phyloP scores from a whole-genome alignment of 257 asterid species.

The Rauvolfia tetraphylla region DNA sequence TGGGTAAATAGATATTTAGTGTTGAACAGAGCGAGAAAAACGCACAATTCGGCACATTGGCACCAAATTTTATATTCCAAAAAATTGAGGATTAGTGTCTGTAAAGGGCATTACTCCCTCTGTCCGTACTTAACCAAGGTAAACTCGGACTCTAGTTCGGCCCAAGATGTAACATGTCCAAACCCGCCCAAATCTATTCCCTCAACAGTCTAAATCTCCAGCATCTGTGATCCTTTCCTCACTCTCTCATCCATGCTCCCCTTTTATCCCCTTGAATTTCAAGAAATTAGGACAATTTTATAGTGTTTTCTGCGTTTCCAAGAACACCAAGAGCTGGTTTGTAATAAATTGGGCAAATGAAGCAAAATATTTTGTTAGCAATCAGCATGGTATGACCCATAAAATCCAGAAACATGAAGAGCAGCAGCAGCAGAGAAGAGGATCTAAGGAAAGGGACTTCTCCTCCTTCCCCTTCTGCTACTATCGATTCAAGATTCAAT shows the following conservation, averaged over 20 bases:
- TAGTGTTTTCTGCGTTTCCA: neutral
- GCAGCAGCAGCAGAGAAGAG: slow-evolving; percentile 42
- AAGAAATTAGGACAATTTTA: neutral
- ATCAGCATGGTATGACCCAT: neutral
- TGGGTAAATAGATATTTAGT: too few relatives aligned
- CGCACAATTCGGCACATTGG: too few relatives aligned
- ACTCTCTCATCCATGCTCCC: neutral
- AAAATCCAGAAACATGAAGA: slow-evolving; percentile 18
- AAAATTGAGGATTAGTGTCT: too few relatives aligned
- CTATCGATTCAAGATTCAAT: slow-evolving; percentile 86
- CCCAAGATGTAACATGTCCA: too few relatives aligned
- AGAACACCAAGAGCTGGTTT: neutral
- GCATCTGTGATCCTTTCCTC: neutral
- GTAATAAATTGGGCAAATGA: neutral
- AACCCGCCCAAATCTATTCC: neutral
- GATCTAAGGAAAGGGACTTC: slow-evolving; percentile 48
- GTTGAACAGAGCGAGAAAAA: too few relatives aligned
- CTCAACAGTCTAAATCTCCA: neutral
- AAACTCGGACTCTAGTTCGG: too few relatives aligned
- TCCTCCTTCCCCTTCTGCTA: slow-evolving; percentile 32
- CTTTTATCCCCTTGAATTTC: neutral
- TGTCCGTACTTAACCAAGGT: too few relatives aligned
- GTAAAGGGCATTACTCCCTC: too few relatives aligned
- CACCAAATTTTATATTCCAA: too few relatives aligned
- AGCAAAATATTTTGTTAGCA: neutral